A percentile compares a stretch with the other conserved stretches of the same genome.
These are phyloP conservation scores for Lentinus brumalis DNA, from an alignment of 768 basidiomycete genomes.

Conservation along the genomic window DNA sequence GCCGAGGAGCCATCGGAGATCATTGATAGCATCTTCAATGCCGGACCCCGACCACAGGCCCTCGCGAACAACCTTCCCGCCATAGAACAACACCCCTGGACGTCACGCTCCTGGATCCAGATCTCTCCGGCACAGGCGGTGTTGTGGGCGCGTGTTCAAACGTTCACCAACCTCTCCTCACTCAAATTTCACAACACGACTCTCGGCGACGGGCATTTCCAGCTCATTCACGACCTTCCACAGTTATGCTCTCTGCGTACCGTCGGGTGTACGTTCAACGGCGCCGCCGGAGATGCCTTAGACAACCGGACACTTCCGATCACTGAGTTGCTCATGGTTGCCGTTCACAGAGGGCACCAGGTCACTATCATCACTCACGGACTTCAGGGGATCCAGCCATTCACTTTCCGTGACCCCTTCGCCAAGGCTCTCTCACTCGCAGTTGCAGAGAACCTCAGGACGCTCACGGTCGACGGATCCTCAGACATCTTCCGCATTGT, in stretches of 20 bases:
- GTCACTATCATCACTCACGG: neutral
- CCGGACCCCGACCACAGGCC: too few relatives aligned
- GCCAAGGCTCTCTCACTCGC: constrained; percentile 33
- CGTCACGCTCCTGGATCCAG: too few relatives aligned
- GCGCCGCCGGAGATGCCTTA: constrained; percentile 12
- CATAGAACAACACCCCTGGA: too few relatives aligned
- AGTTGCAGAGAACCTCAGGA: constrained; percentile 38
- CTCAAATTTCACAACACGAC: constrained; percentile 41
- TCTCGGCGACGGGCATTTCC: constrained; percentile 39
- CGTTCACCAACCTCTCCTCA: constrained; percentile 41
- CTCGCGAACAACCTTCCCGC: constrained; percentile 7
- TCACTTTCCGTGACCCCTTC: constrained; percentile 20
- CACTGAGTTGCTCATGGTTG: constrained; percentile 43
- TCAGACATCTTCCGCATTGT: constrained; percentile 41
- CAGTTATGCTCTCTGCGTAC: constrained; percentile 40
- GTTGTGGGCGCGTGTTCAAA: constrained; percentile 22
- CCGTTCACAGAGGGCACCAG: constrained; percentile 31
- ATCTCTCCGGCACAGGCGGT: neutral
- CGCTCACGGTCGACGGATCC: constrained; percentile 45
- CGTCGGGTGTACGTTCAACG: constrained; percentile 40
- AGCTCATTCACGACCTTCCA: constrained; percentile 39
- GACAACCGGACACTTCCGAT: constrained; percentile 40
- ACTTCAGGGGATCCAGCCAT: neutral
- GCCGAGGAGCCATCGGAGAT: too few relatives aligned
- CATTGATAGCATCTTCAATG: too few relatives aligned